Evolutionary conservation across 169 alveolate genomes (phyloP), one percentile per base, ranked within the genome.

Genomic region (Amoebophrya sp.): DNA sequence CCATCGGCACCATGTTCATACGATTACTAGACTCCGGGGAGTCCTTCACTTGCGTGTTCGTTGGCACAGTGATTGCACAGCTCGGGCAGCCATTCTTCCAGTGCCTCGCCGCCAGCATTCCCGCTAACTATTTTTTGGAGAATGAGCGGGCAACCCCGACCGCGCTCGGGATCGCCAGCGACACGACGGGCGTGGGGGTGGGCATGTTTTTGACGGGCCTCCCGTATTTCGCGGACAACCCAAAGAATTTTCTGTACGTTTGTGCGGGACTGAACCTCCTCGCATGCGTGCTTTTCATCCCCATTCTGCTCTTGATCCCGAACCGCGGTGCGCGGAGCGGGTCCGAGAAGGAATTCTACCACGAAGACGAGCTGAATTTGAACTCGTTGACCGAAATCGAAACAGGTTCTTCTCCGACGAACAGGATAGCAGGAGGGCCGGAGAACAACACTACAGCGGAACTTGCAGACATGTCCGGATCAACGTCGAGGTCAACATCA

Each of bases 41-140:
- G 54, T 7, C 7, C 29, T 47, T 47, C 66, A 47, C 66, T 12
- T 47, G 7, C 7, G 83, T 66, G 39, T 66, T 66, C 35, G 12
- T 66, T 3, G 83, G 83, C 38, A 66, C 83, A 7, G 83, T 66
- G 35, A 25, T 66, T 2, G 83, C 83, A 25, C 83, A 66, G 83
- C 29, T 66, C 35, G 83, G 83, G 39, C 83, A 66, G 83, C 83
- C 83, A 25, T 66, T 66, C 83, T 66, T 66, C 83, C 83, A 66
- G 83, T 66, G 83, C 83, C 83, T 66, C 38, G 83, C 83, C 7
- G 83, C 83, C 38, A 25, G 39, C 35, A 66, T 66, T 1, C 38
- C 83, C 7, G 83, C 35, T 0, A 7, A 66, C 83, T 66, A 66
- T 25, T 66, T 66, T 25, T 25, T 25, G 83, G 83, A 18, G 83